A percentile compares a stretch with the other conserved stretches of the same genome.
phyloP scores from a whole-genome alignment of 164 flowering plant species.

The Vitis riparia region DNA sequence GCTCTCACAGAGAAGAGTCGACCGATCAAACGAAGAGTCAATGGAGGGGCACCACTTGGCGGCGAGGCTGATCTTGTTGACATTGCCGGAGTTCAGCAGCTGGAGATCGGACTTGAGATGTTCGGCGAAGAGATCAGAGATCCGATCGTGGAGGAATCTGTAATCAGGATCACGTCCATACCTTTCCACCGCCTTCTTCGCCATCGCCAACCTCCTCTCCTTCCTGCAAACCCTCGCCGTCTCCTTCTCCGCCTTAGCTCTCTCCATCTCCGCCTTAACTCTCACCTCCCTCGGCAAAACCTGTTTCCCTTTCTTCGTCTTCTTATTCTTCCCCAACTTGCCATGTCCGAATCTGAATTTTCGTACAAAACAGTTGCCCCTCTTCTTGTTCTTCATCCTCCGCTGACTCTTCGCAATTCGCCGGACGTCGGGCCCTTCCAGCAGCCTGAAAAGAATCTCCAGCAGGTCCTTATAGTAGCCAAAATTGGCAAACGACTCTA shows the following conservation, averaged over 20 bases:
- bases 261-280: not conserved
- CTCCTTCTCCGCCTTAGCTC: conserved; percentile 8
- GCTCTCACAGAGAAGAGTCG: conserved; percentile 41
- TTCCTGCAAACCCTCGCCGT: conserved; percentile 15
- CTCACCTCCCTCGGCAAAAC: too few species aligned
- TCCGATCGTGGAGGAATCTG: conserved; percentile 27
- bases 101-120: conserved; percentile 26
- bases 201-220: conserved; percentile 19
- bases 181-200: conserved; percentile 22
- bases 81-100: conserved; percentile 7
- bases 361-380: too few species aligned
- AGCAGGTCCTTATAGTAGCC: conserved; percentile 45
- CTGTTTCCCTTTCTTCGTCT: not conserved
- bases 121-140: conserved; percentile 30
- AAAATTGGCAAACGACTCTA: conserved; percentile 22
- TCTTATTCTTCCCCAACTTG: too few species aligned
- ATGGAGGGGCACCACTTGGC: conserved; percentile 37
- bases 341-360: too few species aligned
- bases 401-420: conserved; percentile 1
- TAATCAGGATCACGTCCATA: conserved; percentile 25
- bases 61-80: conserved; percentile 29
- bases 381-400: not conserved
- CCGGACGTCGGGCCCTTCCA: conserved; percentile 31
- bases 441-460: conserved; percentile 36
- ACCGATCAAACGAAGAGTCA: conserved; percentile 21